Evolutionary conservation across 768 basidiomycete species (phyloP).

Genomic region (Strobilomyces confusus): DNA sequence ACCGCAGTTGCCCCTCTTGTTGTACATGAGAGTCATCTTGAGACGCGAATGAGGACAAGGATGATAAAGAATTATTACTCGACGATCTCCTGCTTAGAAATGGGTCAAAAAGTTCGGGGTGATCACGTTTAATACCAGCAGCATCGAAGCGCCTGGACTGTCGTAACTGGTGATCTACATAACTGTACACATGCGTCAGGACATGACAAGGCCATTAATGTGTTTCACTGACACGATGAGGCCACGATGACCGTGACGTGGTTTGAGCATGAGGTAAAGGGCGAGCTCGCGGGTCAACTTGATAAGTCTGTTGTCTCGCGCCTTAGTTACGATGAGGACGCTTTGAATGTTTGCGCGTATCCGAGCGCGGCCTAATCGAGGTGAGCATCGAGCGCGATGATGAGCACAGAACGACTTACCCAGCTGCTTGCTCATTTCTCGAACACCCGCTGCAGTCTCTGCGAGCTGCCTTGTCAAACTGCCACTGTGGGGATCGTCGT

Average conservation of each 20-base stretch:
- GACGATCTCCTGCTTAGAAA: constrained; percentile 72
- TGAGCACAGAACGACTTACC: constrained; percentile 46
- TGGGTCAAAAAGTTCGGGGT: constrained; percentile 86
- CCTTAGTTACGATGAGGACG: constrained; percentile 95
- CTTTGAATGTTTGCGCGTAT: constrained; percentile 90
- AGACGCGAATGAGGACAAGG: constrained; percentile 42
- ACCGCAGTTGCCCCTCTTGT: constrained; percentile 89
- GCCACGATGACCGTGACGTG: constrained; percentile 63
- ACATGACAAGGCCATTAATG: constrained; percentile 8
- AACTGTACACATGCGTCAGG: constrained; percentile 44
- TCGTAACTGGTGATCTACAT: constrained; percentile 90
- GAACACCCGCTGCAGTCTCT: constrained; percentile 93
- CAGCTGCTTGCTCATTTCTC: constrained; percentile 98
- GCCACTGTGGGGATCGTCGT: constrained; percentile 65
- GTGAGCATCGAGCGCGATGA: constrained; percentile 10
- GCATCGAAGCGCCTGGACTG: constrained; percentile 93
- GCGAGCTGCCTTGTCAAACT: constrained; percentile 91
- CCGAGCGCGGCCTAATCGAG: constrained; percentile 75
- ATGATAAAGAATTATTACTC: constrained; percentile 57
- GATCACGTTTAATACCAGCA: constrained; percentile 75
- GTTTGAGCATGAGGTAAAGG: constrained; percentile 91
- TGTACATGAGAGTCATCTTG: constrained; percentile 36
- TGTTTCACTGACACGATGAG: constrained; percentile 69
- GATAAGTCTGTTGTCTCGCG: constrained; percentile 94
- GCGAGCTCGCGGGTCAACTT: constrained; percentile 92